Conservation (phyloP, 78 protist species). For the Parvularia atlantis region DNA sequence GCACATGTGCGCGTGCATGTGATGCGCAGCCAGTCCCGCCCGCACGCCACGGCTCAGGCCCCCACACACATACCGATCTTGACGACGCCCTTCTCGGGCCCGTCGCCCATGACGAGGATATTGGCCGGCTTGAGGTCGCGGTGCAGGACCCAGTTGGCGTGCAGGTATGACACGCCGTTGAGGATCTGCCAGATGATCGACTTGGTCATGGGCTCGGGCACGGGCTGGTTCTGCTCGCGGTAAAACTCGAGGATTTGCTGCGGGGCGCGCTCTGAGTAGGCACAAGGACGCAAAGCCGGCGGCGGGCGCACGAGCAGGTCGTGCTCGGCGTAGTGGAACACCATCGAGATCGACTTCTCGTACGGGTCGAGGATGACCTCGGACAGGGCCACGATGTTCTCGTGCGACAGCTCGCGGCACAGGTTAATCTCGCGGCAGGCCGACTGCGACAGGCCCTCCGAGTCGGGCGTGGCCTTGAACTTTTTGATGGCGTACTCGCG, state of each 20-base stretch:
- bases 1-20: neutral
- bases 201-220: constrained; percentile 39
- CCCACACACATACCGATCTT: constrained; percentile 35
- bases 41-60: neutral
- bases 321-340: constrained; percentile 71
- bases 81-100: constrained; percentile 42
- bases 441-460: constrained; percentile 17
- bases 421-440: constrained; percentile 23
- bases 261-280: neutral
- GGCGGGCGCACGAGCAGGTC: constrained; percentile 51
- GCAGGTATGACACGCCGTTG: constrained; percentile 60
- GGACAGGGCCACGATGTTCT: neutral
- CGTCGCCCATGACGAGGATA: constrained; percentile 61
- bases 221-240: constrained; percentile 2
- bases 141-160: constrained; percentile 68
- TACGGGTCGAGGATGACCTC: constrained; percentile 13
- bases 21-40: neutral
- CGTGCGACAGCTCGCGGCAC: constrained; percentile 3
- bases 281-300: too few relatives aligned
- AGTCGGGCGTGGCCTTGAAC: neutral
- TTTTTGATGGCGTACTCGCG: constrained; percentile 13
- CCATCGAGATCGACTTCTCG: constrained; percentile 27
- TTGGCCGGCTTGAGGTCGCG: constrained; percentile 61
- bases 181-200: constrained; percentile 55
- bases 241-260: neutral